phyloP scores from a whole-genome alignment of 2,329 filamentous ascomycete genomes.

The Madurella fahalii region DNA sequence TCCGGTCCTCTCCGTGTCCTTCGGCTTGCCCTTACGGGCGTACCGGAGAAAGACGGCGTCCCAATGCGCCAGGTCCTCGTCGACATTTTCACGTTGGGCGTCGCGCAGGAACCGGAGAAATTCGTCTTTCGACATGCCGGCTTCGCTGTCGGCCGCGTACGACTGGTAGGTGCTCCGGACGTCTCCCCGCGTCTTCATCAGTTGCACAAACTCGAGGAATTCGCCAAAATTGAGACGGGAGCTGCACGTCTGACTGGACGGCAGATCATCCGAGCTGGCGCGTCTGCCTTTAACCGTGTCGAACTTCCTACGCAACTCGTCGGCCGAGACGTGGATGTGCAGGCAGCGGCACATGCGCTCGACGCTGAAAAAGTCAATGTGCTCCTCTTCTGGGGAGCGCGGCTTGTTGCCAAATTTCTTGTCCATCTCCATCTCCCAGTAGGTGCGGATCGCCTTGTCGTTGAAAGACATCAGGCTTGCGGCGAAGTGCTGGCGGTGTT shows the following conservation, averaged over 20 bases:
- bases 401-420: constrained; percentile 56
- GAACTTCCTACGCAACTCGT: constrained; percentile 71
- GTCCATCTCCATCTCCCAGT: constrained; percentile 83
- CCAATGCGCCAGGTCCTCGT: constrained; percentile 63
- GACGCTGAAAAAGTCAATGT: constrained; percentile 72
- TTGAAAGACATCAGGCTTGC: constrained; percentile 81
- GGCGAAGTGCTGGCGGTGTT: constrained; percentile 86
- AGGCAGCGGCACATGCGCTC: constrained; percentile 82
- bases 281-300: constrained; percentile 31
- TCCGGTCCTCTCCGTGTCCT: constrained; percentile 36
- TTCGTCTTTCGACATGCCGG: constrained; percentile 65
- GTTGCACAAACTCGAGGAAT: constrained; percentile 77
- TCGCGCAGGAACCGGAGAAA: constrained; percentile 73
- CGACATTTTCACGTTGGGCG: constrained; percentile 72
- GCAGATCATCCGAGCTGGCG: constrained; percentile 13
- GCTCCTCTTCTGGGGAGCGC: constrained; percentile 56
- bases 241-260: constrained; percentile 40
- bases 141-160: constrained; percentile 53
- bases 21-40: constrained; percentile 54
- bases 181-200: constrained; percentile 81
- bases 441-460: constrained; percentile 73
- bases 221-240: constrained; percentile 71
- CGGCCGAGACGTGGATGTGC: constrained; percentile 83
- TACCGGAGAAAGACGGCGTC: constrained; percentile 67
- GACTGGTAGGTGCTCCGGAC: constrained; percentile 68